These are phyloP conservation scores for Ophiosphaerella narmari DNA, from an alignment of 2,329 filamentous ascomycete genomes.

Conservation along the genomic window DNA sequence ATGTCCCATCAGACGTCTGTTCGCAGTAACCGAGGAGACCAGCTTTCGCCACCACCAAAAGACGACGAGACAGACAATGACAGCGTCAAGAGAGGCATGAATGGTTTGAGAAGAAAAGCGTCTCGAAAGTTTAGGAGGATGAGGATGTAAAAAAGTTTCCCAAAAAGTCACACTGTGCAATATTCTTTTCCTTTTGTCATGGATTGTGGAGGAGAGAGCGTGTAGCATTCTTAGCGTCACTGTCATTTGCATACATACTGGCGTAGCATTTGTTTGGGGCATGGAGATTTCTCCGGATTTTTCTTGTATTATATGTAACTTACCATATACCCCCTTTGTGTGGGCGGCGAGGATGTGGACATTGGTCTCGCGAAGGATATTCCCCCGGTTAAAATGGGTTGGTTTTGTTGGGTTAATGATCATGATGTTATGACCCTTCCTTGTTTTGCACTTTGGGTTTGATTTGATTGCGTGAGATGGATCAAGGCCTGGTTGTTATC, in stretches of 20 bases:
- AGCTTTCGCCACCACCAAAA: constrained; percentile 3
- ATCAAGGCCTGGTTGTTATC: not conserved
- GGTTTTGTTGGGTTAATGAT: constrained; percentile 15
- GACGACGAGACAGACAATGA: constrained; percentile 29
- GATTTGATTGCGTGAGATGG: not conserved
- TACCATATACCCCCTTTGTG: constrained; percentile 26
- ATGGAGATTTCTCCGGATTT: constrained; percentile 1
- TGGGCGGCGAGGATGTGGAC: constrained; percentile 3
- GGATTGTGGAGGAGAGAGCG: not conserved
- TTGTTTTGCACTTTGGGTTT: not conserved
- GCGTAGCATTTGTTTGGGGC: constrained; percentile 6
- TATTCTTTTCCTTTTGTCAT: not conserved
- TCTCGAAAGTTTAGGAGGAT: constrained; percentile 30
- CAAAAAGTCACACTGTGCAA: not conserved
- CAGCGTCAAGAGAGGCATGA: constrained; percentile 23
- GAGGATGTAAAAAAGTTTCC: constrained; percentile 14
- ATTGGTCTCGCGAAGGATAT: not conserved
- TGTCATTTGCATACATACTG: not conserved
- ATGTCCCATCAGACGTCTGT: constrained; percentile 28
- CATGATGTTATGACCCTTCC: constrained; percentile 20
- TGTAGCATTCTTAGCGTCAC: not conserved
- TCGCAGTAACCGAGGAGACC: constrained; percentile 17
- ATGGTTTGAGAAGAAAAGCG: constrained; percentile 28
- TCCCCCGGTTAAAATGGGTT: not conserved
- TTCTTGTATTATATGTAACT: constrained; percentile 23